Evolutionary conservation across 352 stramenopile species (phyloP).

Genomic region (Globisporangium uncinulatum): DNA sequence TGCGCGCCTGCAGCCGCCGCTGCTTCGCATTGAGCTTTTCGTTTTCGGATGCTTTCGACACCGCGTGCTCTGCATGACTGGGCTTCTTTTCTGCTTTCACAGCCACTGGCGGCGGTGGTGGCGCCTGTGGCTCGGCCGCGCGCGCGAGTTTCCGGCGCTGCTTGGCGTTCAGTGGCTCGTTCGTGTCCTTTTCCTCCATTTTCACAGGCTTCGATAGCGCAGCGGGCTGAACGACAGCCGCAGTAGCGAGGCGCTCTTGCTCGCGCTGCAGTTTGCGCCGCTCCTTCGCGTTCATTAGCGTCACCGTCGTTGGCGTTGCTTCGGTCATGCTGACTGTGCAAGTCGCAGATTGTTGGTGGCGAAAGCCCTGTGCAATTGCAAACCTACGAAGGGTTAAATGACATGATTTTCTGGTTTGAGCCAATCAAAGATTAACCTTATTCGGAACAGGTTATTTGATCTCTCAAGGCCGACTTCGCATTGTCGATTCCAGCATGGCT

Average conservation of each 20-base stretch:
- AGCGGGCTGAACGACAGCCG: conserved; percentile 1
- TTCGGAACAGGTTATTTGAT: no score
- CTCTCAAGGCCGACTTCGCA: no score
- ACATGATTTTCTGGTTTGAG: no score
- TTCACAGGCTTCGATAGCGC: conserved; percentile 8
- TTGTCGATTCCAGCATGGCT: no score
- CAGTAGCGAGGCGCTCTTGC: conserved; percentile 28
- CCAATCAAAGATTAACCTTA: no score
- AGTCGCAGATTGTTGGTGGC: no score
- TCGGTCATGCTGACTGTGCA: no score
- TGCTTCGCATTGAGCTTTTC: conserved; percentile 46
- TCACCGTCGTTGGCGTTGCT: neutral
- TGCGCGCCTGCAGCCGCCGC: conserved; percentile 44
- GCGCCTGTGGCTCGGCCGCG: conserved; percentile 5
- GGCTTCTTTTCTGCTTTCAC: conserved; percentile 6
- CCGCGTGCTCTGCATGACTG: neutral
- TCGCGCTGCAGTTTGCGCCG: conserved; percentile 62
- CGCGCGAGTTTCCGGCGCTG: conserved; percentile 24
- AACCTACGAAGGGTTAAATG: no score
- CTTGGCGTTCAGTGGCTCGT: conserved; percentile 28
- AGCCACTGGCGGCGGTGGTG: neutral
- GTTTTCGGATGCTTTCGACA: neutral
- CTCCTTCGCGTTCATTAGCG: conserved; percentile 71
- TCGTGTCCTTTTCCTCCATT: conserved; percentile 5
- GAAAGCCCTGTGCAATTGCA: neutral